These are phyloP conservation scores for Termitomyces sp. DNA, from an alignment of 768 basidiomycete genomes.

Conservation along the genomic window DNA sequence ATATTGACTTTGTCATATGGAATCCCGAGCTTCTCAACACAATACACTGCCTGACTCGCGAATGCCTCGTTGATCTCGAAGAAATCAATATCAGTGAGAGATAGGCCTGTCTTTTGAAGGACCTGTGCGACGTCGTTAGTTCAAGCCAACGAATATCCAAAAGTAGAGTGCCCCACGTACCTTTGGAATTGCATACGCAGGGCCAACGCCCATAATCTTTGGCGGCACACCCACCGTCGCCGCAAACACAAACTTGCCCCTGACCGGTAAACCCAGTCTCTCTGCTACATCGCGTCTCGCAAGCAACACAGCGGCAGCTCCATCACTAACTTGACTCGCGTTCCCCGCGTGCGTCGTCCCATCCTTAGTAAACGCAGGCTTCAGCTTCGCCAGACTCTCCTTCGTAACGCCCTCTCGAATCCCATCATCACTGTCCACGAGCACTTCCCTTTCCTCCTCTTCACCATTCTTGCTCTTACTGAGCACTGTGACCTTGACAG, in stretches of 20 bases:
- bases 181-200: conserved; percentile 58
- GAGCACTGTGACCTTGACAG: conserved; percentile 60
- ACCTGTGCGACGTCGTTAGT: conserved; percentile 19
- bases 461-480: too few species aligned
- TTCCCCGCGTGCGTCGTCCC: conserved; percentile 82
- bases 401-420: conserved; percentile 59
- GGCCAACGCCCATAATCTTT: conserved; percentile 89
- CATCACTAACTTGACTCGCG: conserved; percentile 89
- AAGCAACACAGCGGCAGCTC: conserved; percentile 87
- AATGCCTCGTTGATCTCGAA: conserved; percentile 94
- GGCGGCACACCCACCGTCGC: conserved; percentile 78
- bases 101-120: conserved; percentile 64
- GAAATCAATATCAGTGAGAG: conserved; percentile 71
- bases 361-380: conserved; percentile 78
- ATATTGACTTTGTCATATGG: conserved; percentile 41
- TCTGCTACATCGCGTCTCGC: conserved; percentile 77
- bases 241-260: conserved; percentile 56
- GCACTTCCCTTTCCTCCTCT: conserved; percentile 50
- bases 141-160: too few species aligned
- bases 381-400: conserved; percentile 65
- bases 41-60: conserved; percentile 78
- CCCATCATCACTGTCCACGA: conserved; percentile 17
- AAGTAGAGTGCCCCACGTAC: conserved; percentile 52
- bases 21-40: conserved; percentile 26
- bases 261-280: conserved; percentile 78